Percentiles rank a stretch among this genome's conserved stretches.
Evolutionary conservation across 208 protist species (phyloP).

Genomic region (Trypanosoma lewisi): DNA sequence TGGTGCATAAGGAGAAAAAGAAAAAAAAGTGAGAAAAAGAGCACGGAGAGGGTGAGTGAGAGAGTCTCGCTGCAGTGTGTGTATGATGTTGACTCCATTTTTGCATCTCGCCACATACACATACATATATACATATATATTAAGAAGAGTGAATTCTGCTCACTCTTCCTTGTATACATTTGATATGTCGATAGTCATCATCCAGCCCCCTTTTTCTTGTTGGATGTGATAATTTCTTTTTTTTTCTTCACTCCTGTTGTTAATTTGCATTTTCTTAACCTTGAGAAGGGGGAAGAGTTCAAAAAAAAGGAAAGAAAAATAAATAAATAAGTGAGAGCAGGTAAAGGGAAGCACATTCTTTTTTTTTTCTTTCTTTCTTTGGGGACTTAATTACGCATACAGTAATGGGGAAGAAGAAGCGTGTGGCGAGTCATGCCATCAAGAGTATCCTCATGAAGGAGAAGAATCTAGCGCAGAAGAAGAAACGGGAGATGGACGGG

Average conservation of each 20-base stretch:
- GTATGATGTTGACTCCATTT: background rate
- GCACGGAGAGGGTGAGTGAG: background rate
- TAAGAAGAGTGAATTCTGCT: background rate
- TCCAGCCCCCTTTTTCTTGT: no score
- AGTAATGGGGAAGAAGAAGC: conserved; percentile 78
- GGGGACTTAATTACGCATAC: background rate
- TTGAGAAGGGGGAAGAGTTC: no score
- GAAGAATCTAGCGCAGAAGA: conserved; percentile 79
- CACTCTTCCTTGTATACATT: background rate
- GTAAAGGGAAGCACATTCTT: background rate
- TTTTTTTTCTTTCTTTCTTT: no score
- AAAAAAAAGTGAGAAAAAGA: background rate
- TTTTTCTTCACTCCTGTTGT: no score
- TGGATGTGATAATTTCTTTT: background rate
- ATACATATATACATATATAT: background rate
- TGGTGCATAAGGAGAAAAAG: conserved; percentile 13
- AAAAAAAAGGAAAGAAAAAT: no score
- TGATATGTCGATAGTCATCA: no score
- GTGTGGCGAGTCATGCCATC: conserved; percentile 67
- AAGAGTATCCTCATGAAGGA: conserved; percentile 92
- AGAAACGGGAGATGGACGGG: conserved; percentile 85
- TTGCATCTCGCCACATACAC: background rate
- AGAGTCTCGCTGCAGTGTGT: background rate
- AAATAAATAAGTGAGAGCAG: background rate
- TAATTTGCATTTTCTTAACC: no score